Base-by-base conservation (phyloP, 371 early-diverging fungal species). In the Syncephalis plumigaleata region DNA sequence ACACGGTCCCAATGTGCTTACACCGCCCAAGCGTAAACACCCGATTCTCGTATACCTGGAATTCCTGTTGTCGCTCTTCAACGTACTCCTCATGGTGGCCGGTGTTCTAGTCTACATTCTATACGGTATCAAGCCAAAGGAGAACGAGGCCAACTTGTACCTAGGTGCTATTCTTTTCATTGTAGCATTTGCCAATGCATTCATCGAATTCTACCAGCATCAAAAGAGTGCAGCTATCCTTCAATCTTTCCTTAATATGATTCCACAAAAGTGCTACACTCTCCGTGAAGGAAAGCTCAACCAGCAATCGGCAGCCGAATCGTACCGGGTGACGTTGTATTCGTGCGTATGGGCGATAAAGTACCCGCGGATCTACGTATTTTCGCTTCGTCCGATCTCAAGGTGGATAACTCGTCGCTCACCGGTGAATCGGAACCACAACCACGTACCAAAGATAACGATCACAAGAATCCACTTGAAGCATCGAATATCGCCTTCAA, bases 361-460 rank as follows among this genome's bases (percentile, higher is more conserved):
- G 59, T 89, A 13, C 92, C 94, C 2, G 95, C 96, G 2, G 97
- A 96, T 70, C 56, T 88, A 40, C 59, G 62, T 44, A 46, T 96
- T 21, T 81, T 82, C 52, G 52, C 68, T 42, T 63, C 72, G 39
- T 70, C 71, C 16, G 91, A 96, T 20, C 63, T 94, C 51, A 89
- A 94, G 61, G 91, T 94, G 36, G 94, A 96, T 68, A 92, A 91
- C 70, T 92, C 94, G 8, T 87, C 87, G n/a, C 59, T 95, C 39
- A 95, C 93, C 1, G 96, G 95, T 48, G 93, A 95, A 61, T 70
- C 89, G 0, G 95, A 92, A 40, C 91, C 94, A 11, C 93, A 90
- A 59, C 77, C 79, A 58, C 80, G 92, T 38, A 55, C 40, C 1
- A 49, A 63, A 0, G 48, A 42, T 17, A 83, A 79, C 55, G 66